These are phyloP conservation scores for Boletus sp. DNA, from an alignment of 1,284 basidiomycete genomes.

Conservation along the genomic window DNA sequence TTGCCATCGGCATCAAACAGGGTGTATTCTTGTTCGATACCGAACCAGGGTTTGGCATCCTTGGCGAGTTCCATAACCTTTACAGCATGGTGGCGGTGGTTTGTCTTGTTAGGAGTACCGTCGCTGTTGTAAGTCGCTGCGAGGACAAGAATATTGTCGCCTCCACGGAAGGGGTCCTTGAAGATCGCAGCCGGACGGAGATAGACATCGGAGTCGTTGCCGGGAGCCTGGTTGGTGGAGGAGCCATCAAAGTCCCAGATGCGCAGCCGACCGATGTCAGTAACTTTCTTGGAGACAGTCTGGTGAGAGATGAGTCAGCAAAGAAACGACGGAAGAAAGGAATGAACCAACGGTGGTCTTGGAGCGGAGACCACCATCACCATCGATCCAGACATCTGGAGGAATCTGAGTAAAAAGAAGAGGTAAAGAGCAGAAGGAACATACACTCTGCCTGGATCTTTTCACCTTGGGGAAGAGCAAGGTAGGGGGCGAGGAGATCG, in stretches of 20 bases:
- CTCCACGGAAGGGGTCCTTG: conserved; percentile 99
- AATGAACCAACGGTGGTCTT: conserved; percentile 76
- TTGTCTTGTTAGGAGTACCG: conserved; percentile 96
- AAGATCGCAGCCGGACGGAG: conserved; percentile 97
- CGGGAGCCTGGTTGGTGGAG: conserved; percentile 94
- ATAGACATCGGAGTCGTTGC: conserved; percentile 94
- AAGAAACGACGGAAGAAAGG: conserved; percentile 3
- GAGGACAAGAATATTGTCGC: conserved; percentile 95
- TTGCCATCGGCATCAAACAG: conserved; percentile 91
- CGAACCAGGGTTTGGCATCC: conserved; percentile 90
- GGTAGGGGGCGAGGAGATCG: conserved; percentile 84
- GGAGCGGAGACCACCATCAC: conserved; percentile 86
- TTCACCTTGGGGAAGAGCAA: conserved; percentile 80
- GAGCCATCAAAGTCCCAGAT: conserved; percentile 99
- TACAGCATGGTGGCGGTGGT: conserved; percentile 87
- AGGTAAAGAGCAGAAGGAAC: conserved; percentile 28
- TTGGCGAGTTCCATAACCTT: conserved; percentile 92
- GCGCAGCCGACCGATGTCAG: conserved; percentile 83
- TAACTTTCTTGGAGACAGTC: conserved; percentile 82
- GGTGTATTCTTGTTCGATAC: conserved; percentile 99
- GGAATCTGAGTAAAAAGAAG: conserved; percentile 11
- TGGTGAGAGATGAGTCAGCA: conserved; percentile 31
- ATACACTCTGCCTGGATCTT: conserved; percentile 91
- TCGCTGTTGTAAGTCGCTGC: conserved; percentile 99
- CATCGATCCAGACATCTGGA: conserved; percentile 93